Base-by-base conservation (phyloP, 2,329 filamentous ascomycete genomes). In the Diaporthe batatas region DNA sequence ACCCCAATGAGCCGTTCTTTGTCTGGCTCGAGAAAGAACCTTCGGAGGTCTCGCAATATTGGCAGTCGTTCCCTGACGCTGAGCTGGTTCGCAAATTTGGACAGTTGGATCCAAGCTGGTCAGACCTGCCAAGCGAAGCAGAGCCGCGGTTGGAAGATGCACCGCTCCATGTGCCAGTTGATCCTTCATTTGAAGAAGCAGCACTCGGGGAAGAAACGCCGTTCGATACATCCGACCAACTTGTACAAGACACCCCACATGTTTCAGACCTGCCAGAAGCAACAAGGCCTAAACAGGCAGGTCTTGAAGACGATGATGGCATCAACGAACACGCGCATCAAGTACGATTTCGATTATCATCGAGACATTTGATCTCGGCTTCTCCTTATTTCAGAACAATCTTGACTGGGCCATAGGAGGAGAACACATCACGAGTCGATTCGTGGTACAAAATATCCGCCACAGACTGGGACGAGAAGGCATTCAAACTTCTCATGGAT, bases 1-100 rank as follows among this genome's bases (percentile, higher is more conserved):
- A 70, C 21, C 68, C 68, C n/a, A 70, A 70, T n/a, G 23, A 32
- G 68, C 68, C 68, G 7, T 70, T 70, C 14, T 55, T 44, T 14
- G n/a, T 62, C 68, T 62, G 55, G 44, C 21, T 21, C 25, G 44
- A n/a, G 1, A n/a, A 70, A 2, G n/a, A 54, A 21, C 7, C 16
- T n/a, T 64, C 16, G 39, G 39, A 64, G 16, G 10, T n/a, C 3
- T 18, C 23, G 32, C 39, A 8, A 29, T 10, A 14, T 54, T 14
- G 12, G 7, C 25, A 25, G 16, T 25, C 51, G 2, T 11, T 54
- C 23, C 51, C 8, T 29, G 25, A 54, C 18, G 44, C 10, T 21
- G 3, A 7, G 44, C 18, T n/a, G 6, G 1, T 21, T 2, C 44
- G 18, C 44, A n/a, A 21, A 6, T 47, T 47, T 47, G 3, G 44